Evolutionary conservation across 2,329 filamentous ascomycete genomes (phyloP).

Genomic region (Harringtonia lauricola): DNA sequence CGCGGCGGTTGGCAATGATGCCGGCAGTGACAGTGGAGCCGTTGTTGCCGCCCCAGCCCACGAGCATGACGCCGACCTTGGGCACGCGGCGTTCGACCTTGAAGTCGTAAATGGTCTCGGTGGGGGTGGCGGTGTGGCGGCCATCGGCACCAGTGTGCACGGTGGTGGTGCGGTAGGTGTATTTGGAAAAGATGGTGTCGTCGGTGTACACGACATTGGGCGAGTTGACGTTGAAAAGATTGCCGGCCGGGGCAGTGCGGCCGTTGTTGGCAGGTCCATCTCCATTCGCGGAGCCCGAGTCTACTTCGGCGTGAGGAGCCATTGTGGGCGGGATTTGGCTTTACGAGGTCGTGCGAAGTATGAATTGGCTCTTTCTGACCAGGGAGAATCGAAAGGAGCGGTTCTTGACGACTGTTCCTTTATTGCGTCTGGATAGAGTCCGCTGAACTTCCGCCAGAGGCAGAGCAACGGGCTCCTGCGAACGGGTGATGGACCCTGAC

Average conservation of each 20-base stretch:
- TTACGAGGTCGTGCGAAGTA: conserved; percentile 13
- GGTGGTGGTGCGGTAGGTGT: conserved; percentile 90
- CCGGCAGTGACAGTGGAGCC: conserved; percentile 94
- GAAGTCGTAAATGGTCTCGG: conserved; percentile 91
- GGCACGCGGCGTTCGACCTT: conserved; percentile 90
- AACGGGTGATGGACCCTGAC: conserved; percentile 84
- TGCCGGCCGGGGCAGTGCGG: conserved; percentile 34
- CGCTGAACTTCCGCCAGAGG: conserved; percentile 74
- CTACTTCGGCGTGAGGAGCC: conserved; percentile 78
- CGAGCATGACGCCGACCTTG: conserved; percentile 93
- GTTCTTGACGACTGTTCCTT: conserved; percentile 21
- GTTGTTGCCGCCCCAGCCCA: conserved; percentile 97
- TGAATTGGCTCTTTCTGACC: background rate
- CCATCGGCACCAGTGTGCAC: conserved; percentile 60
- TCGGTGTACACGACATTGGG: conserved; percentile 90
- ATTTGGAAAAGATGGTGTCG: conserved; percentile 80
- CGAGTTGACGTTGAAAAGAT: conserved; percentile 78
- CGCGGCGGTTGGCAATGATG: conserved; percentile 87
- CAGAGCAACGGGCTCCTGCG: conserved; percentile 91
- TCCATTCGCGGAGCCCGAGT: conserved; percentile 46
- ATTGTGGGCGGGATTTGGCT: conserved; percentile 38
- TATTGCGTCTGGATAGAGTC: conserved; percentile 50
- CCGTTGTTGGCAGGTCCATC: conserved; percentile 31
- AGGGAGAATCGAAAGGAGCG: background rate
- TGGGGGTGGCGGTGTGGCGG: conserved; percentile 72